Evolutionary conservation across 768 basidiomycete genomes (phyloP).

Genomic region (Amanita polypyramis): DNA sequence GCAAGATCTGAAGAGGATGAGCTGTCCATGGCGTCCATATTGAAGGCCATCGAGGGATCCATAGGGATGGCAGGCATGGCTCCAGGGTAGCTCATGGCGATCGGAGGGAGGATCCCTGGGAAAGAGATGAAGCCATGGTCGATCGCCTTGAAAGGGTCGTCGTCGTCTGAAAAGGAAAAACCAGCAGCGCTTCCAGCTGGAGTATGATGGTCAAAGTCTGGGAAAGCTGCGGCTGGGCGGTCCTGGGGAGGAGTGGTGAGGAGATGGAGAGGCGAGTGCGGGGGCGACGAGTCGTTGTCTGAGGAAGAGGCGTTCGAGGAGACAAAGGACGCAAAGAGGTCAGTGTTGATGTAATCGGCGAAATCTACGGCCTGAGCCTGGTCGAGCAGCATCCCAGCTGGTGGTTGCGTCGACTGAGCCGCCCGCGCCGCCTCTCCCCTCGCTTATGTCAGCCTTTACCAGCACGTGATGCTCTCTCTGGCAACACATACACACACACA

Average conservation of each 20-base stretch:
- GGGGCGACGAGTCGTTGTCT: conserved; percentile 31
- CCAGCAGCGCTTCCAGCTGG: background rate
- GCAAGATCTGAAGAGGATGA: background rate
- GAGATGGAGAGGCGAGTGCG: conserved; percentile 31
- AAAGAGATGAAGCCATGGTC: conserved; percentile 10
- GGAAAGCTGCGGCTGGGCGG: conserved; percentile 22
- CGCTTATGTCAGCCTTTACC: background rate
- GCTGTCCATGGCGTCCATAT: background rate
- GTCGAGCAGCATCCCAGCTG: conserved; percentile 42
- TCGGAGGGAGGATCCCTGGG: conserved; percentile 4
- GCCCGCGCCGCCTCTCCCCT: background rate
- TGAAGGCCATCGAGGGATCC: conserved; percentile 5
- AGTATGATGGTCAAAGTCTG: conserved; percentile 20
- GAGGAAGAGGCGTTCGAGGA: conserved; percentile 23
- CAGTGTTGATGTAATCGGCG: conserved; percentile 59
- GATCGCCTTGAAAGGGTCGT: conserved; percentile 26
- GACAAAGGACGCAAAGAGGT: conserved; percentile 31
- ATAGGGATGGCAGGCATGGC: conserved; percentile 6
- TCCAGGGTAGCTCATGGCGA: conserved; percentile 4
- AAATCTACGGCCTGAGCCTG: conserved; percentile 28
- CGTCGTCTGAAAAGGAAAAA: conserved; percentile 37
- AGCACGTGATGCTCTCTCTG: conserved; percentile 1
- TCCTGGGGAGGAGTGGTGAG: conserved; percentile 37
- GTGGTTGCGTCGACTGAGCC: conserved; percentile 8
- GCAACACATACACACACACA: too few species aligned